These are phyloP conservation scores for Petunia hybrid DNA, from an alignment of 305 asterid species.

Conservation along the genomic window DNA sequence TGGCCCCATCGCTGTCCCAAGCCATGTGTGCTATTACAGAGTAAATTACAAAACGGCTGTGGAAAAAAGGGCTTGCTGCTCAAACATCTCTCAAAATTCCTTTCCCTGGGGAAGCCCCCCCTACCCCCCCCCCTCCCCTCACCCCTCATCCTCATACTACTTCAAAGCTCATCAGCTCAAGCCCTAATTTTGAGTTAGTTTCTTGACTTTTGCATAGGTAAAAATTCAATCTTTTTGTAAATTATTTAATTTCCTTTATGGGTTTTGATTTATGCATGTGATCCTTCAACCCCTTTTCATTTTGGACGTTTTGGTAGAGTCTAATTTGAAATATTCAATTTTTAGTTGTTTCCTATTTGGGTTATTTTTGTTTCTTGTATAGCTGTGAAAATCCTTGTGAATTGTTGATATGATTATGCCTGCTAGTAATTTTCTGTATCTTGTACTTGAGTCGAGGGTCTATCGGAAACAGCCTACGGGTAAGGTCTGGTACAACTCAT, in stretches of 20 bases:
- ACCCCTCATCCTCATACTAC: neutral
- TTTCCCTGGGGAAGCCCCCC: neutral
- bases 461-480: too few relatives aligned
- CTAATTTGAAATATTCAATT: conserved; percentile 6
- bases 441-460: neutral
- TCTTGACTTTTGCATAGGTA: conserved; percentile 22
- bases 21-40: neutral
- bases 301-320: neutral
- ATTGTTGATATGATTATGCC: neutral
- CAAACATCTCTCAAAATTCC: neutral
- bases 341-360: conserved; percentile 5
- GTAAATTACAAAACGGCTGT: neutral
- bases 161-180: conserved; percentile 2
- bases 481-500: too few relatives aligned
- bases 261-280: conserved; percentile 21
- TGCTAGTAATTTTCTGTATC: neutral
- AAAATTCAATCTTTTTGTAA: neutral
- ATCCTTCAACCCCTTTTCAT: conserved; percentile 28
- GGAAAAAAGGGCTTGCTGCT: neutral
- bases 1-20: neutral
- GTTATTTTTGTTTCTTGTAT: neutral
- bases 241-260: conserved; percentile 21
- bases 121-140: neutral
- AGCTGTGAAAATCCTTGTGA: conserved; percentile 17
- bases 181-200: neutral